phyloP scores from a whole-genome alignment of 139 green algal genomes.

The Nannochloris sp. region DNA sequence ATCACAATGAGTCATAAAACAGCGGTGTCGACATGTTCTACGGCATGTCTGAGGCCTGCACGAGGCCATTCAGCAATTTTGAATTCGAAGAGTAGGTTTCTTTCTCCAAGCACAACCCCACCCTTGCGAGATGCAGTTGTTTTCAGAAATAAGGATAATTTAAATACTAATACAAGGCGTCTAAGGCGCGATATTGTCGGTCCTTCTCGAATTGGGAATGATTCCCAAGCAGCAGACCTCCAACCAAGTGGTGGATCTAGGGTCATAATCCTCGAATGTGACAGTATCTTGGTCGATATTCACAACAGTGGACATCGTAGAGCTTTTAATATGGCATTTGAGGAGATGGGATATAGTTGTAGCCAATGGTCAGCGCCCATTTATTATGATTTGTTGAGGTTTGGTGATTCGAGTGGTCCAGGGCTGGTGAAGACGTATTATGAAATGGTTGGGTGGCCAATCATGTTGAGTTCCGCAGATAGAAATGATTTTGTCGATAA shows the following conservation, averaged over 20 bases:
- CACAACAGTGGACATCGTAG: conserved; percentile 26
- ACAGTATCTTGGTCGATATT: conserved; percentile 23
- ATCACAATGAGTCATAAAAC: no score
- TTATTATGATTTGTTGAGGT: conserved; percentile 34
- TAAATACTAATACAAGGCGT: no score
- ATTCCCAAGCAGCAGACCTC: not conserved
- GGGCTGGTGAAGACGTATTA: conserved; percentile 7
- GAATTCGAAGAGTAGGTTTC: no score
- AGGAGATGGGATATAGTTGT: conserved; percentile 33
- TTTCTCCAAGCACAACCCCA: no score
- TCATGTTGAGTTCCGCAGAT: conserved; percentile 28
- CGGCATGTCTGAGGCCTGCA: no score
- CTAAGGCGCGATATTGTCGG: not conserved
- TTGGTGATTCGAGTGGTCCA: conserved; percentile 26
- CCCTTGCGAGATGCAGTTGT: no score
- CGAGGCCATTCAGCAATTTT: no score
- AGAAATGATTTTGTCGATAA: conserved; percentile 30
- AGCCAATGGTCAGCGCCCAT: conserved; percentile 23
- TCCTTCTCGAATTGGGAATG: not conserved
- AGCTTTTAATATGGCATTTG: conserved; percentile 32
- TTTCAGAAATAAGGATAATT: no score
- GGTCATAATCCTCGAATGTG: conserved; percentile 30
- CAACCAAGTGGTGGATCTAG: not conserved
- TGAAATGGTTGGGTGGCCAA: conserved; percentile 29
- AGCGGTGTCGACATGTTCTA: no score